Evolutionary conservation across 1,284 basidiomycete species (phyloP).

Genomic region (Pseudozyma hubeiensis): DNA sequence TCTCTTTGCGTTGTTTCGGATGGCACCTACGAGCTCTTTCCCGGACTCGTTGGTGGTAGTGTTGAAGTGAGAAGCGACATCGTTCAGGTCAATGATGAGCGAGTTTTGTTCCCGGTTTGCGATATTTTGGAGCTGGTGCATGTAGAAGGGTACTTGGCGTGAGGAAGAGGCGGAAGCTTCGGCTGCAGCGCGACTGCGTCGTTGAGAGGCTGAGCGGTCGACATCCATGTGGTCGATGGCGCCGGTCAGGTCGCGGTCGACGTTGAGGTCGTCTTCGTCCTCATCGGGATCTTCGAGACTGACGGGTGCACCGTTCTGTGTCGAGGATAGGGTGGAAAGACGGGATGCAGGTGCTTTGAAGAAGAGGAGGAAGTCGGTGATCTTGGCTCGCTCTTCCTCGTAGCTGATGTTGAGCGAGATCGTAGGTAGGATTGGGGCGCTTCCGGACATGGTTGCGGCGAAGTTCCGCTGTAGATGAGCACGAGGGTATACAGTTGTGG

Average conservation of each 20-base stretch:
- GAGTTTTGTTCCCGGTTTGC: slow-evolving; percentile 91
- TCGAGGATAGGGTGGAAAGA: slow-evolving; percentile 27
- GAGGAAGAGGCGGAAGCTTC: slow-evolving; percentile 15
- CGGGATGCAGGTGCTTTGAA: slow-evolving; percentile 57
- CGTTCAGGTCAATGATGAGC: slow-evolving; percentile 83
- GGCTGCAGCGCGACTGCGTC: slow-evolving; percentile 4
- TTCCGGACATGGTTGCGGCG: slow-evolving; percentile 20
- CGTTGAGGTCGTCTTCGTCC: slow-evolving; percentile 29
- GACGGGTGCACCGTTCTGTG: slow-evolving; percentile 15
- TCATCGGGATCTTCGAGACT: slow-evolving; percentile 28
- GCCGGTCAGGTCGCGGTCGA: slow-evolving; percentile 30
- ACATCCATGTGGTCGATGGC: slow-evolving; percentile 45
- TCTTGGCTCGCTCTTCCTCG: slow-evolving; percentile 69
- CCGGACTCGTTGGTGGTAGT: slow-evolving; percentile 41
- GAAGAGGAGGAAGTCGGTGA: slow-evolving; percentile 61
- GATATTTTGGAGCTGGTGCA: slow-evolving; percentile 90
- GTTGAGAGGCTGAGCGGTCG: slow-evolving; percentile 14
- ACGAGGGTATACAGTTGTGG: slow-evolving; percentile 12
- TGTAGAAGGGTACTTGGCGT: slow-evolving; percentile 78
- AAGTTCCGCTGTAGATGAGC: not conserved
- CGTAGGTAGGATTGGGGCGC: slow-evolving; percentile 71
- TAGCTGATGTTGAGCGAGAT: slow-evolving; percentile 73
- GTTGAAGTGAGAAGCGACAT: slow-evolving; percentile 73
- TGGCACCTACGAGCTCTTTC: slow-evolving; percentile 67
- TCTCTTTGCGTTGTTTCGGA: slow-evolving; percentile 85